Conservation (phyloP, 73 alveolate species). For the Paramecium pentaurelia region DNA sequence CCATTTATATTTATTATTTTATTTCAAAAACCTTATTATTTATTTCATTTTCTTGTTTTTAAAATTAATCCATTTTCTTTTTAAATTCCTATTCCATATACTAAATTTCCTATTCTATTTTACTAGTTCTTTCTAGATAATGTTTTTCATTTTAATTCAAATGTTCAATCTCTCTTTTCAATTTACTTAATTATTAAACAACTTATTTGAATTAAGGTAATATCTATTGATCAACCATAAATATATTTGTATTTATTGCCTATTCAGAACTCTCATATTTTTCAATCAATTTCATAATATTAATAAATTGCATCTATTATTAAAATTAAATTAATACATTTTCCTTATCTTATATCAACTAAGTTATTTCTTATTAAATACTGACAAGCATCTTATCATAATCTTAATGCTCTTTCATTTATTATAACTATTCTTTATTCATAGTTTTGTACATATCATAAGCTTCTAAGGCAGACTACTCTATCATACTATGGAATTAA, state of each 20-base stretch:
- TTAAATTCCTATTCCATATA: conserved; percentile 4
- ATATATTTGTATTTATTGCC: background rate
- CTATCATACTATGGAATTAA: background rate
- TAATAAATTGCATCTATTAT: background rate
- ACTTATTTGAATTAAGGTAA: conserved; percentile 8
- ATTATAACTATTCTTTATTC: background rate
- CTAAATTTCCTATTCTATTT: background rate
- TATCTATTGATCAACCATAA: conserved; percentile 17
- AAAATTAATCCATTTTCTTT: background rate
- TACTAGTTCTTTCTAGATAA: background rate
- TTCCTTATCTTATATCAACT: background rate
- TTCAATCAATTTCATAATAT: background rate
- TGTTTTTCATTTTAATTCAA: background rate
- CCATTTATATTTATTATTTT: background rate
- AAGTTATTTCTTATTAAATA: background rate
- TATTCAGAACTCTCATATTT: background rate
- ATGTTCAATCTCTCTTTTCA: conserved; percentile 19
- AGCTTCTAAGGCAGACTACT: background rate
- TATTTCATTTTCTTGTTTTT: background rate
- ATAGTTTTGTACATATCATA: background rate
- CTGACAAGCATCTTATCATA: background rate
- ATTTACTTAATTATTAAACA: conserved; percentile 1
- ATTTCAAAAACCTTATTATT: background rate
- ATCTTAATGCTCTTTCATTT: background rate
- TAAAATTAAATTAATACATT: background rate